Base-by-base conservation (phyloP, 2,329 filamentous ascomycete species). In the Alternaria longipes region DNA sequence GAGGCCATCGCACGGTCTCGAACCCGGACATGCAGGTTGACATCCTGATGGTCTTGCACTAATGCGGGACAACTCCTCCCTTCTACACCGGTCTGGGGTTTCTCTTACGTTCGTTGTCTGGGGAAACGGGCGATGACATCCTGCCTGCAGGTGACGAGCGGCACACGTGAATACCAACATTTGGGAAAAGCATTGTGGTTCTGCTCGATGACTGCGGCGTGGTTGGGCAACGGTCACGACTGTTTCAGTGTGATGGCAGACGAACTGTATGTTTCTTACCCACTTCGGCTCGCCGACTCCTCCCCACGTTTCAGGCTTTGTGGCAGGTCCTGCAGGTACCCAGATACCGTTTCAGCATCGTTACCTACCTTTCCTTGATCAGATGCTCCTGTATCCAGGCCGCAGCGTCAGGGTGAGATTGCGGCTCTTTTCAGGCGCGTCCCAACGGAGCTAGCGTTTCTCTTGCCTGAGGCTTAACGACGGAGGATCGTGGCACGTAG, bases 311-410 rank as follows among this genome's bases (percentile, higher is more conserved):
- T 76, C 72, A 72, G 44, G 57, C 55, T 46, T 62, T 53, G 64
- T 60, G 59, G 57, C 70, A 67, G 59, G 49, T 63, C 70, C 68
- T 76, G 75, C 74, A 75, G 73, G 73, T 72, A 73, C 71, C 63
- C 71, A 53, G 54, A 36, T 52, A 62, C 46, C 46, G 60, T 62
- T 75, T 77, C 74, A 74, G 40, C 38, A n/a, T 60, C 47, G 51
- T 34, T 36, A 51, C 42, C 63, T 38, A 49, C 56, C 56, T 49
- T 49, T 38, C 24, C 32, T 22, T 34, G 45, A 55, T 38, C 16
- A 44, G 38, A 38, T 24, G 40, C 49, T 12, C 44, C n/a, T 49
- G 28, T 24, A 45, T 44, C 24, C 42, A 49, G 22, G 32, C 54
- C 44, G 24, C 45, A 38, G 20, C 36, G 14, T 28, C 34, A 47